These are phyloP conservation scores for Exophiala oligosperma DNA, from an alignment of 2,329 filamentous ascomycete genomes.

Conservation along the genomic window DNA sequence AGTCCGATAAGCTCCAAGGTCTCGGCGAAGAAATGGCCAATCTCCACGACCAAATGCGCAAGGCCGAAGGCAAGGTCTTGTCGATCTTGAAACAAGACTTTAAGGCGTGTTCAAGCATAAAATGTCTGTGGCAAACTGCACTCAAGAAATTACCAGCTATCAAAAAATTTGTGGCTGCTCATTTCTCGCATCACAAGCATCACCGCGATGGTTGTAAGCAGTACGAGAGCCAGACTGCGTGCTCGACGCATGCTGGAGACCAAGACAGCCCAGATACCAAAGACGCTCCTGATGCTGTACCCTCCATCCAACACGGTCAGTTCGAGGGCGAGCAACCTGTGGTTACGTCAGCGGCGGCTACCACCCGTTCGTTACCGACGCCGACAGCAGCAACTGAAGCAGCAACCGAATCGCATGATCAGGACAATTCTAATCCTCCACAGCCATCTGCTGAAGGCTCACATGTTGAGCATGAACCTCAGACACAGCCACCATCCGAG, in stretches of 20 bases:
- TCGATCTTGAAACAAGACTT: constrained; percentile 34
- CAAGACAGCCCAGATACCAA: not conserved
- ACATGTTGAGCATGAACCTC: not conserved
- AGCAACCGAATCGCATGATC: not conserved
- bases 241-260: not conserved
- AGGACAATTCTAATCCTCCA: not conserved
- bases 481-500: not conserved
- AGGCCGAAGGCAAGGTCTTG: constrained; percentile 32
- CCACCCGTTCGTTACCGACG: not conserved
- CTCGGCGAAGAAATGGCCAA: constrained; percentile 31
- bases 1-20: constrained; percentile 31
- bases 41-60: constrained; percentile 30
- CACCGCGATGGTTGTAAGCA: constrained; percentile 13
- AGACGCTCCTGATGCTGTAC: not conserved
- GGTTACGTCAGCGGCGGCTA: not conserved
- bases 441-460: not conserved
- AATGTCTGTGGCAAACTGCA: constrained; percentile 34
- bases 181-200: constrained; percentile 29
- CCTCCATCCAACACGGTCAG: not conserved
- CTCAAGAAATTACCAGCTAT: constrained; percentile 33
- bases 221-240: constrained; percentile 14
- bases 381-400: not conserved
- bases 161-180: constrained; percentile 31
- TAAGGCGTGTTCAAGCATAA: constrained; percentile 28
- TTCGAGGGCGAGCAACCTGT: not conserved